Evolutionary conservation across 345 rosid species (phyloP).

Genomic region (Laguncularia racemosa): DNA sequence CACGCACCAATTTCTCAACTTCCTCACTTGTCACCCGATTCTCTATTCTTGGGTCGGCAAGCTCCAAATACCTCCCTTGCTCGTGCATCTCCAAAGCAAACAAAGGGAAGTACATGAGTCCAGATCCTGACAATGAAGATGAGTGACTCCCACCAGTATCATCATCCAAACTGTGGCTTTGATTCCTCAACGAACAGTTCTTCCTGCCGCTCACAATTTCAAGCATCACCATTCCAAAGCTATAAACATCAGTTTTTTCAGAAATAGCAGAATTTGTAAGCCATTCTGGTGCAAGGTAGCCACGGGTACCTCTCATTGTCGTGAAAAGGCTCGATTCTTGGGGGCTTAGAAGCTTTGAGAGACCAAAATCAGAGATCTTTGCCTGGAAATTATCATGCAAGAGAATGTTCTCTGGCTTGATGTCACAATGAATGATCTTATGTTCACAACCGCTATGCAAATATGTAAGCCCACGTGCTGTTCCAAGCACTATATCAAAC

Average conservation of each 20-base stretch:
- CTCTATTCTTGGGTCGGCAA: constrained; percentile 74
- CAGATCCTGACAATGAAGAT: constrained; percentile 26
- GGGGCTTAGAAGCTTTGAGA: constrained; percentile 55
- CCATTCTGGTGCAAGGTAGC: constrained; percentile 86
- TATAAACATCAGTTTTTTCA: constrained; percentile 77
- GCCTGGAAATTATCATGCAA: constrained; percentile 57
- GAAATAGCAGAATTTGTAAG: constrained; percentile 67
- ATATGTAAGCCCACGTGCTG: constrained; percentile 75
- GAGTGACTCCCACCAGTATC: constrained; percentile 27
- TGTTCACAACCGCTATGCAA: constrained; percentile 67
- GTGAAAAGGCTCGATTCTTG: constrained; percentile 68
- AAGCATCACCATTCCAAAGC: constrained; percentile 80
- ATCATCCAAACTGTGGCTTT: constrained; percentile 36
- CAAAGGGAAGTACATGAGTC: constrained; percentile 62
- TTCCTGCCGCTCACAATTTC: constrained; percentile 73
- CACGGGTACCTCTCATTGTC: constrained; percentile 83
- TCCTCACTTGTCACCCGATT: constrained; percentile 54
- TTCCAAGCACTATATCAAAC: constrained; percentile 58
- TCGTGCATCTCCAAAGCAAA: constrained; percentile 87
- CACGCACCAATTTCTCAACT: constrained; percentile 41
- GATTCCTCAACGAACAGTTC: constrained; percentile 41
- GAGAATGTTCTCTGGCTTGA: constrained; percentile 73
- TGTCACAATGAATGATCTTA: constrained; percentile 66
- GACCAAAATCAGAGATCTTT: constrained; percentile 69
- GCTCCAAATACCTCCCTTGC: constrained; percentile 60